A percentile compares a stretch with the other conserved stretches of the same genome.
Evolutionary conservation across 2,329 filamentous ascomycete species (phyloP).

Genomic region (Fusarium gaditjirri): DNA sequence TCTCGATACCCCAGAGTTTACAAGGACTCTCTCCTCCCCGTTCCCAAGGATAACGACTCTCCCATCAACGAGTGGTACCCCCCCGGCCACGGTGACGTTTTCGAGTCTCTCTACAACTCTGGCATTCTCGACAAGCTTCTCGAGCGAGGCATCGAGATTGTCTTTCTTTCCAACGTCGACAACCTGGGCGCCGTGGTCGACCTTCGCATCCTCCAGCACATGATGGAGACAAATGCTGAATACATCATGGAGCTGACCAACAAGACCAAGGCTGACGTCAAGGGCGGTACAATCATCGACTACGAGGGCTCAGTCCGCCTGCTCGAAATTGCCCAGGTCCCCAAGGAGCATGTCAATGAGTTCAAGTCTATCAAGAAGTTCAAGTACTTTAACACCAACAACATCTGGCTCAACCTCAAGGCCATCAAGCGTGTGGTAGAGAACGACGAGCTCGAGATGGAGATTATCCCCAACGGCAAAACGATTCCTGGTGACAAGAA

Average conservation of each 20-base stretch:
- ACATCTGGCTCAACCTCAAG: conserved; percentile 99
- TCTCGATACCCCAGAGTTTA: conserved; percentile 97
- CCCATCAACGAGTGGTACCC: conserved; percentile 98
- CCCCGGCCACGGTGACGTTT: conserved; percentile 98
- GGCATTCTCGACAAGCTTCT: conserved; percentile 97
- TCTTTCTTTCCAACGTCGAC: conserved; percentile 99
- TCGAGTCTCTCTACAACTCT: conserved; percentile 99
- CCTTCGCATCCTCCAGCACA: conserved; percentile 98
- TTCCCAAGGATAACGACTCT: conserved; percentile 88
- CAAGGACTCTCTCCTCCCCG: conserved; percentile 97
- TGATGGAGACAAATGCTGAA: conserved; percentile 96
- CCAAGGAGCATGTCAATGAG: conserved; percentile 99
- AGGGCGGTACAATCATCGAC: conserved; percentile 99
- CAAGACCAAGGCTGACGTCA: conserved; percentile 99
- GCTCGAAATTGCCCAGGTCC: conserved; percentile 98
- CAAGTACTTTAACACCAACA: conserved; percentile 99
- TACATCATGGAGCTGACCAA: conserved; percentile 99
- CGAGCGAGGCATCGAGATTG: conserved; percentile 93
- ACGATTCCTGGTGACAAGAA: conserved; percentile 99
- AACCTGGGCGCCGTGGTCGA: conserved; percentile 98
- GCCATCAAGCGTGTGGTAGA: conserved; percentile 99
- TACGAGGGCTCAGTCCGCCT: conserved; percentile 97
- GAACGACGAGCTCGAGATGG: conserved; percentile 98
- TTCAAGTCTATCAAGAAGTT: conserved; percentile 99
- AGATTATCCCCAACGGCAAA: conserved; percentile 99